Evolutionary conservation across 768 basidiomycete species (phyloP).

Genomic region (Inosperma sp.): DNA sequence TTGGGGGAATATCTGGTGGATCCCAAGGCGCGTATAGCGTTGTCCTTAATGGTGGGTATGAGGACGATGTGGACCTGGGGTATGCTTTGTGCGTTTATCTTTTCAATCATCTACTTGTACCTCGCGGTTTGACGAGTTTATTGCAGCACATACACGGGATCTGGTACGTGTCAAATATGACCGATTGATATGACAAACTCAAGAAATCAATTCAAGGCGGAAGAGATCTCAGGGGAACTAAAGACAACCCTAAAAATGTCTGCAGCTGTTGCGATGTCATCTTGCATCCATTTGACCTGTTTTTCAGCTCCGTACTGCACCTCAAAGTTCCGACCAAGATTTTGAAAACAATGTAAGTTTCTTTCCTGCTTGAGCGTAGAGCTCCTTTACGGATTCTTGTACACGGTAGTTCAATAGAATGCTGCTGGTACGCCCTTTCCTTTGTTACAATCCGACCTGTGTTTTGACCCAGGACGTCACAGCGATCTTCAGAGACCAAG

Average conservation of each 20-base stretch:
- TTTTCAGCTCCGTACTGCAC: constrained; percentile 79
- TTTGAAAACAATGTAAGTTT: constrained; percentile 58
- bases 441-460: neutral
- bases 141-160: constrained; percentile 75
- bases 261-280: constrained; percentile 16
- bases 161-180: constrained; percentile 42
- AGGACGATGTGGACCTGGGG: constrained; percentile 79
- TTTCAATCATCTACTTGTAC: neutral
- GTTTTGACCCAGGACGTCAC: neutral
- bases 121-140: constrained; percentile 3
- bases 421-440: constrained; percentile 43
- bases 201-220: constrained; percentile 55
- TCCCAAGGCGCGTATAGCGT: constrained; percentile 75
- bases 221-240: constrained; percentile 82
- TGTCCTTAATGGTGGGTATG: constrained; percentile 85
- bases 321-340: constrained; percentile 77
- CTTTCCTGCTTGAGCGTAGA: neutral
- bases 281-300: neutral
- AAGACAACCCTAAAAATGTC: constrained; percentile 78
- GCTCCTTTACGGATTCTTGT: neutral
- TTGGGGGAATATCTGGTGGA: constrained; percentile 72
- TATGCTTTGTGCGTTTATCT: constrained; percentile 66
- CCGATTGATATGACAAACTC: neutral
- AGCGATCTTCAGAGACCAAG: constrained; percentile 75
- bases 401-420: constrained; percentile 56